These are phyloP conservation scores for Pichia kluyveri DNA, from an alignment of 805 yeast species.

Conservation along the genomic window DNA sequence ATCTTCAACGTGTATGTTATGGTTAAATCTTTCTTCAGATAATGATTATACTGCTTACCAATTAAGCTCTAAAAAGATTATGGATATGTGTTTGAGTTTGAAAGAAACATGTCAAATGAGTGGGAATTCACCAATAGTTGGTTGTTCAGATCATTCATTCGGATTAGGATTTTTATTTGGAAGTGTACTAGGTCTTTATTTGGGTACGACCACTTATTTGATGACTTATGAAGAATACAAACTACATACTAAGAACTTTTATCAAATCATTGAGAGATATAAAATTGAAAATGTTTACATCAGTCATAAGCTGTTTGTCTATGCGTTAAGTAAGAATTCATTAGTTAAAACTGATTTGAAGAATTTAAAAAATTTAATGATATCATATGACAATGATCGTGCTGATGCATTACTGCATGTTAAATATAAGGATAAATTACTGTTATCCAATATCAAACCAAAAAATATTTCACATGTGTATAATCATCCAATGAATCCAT, in stretches of 20 bases:
- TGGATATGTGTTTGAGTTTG: constrained; percentile 77
- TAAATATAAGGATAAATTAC: constrained; percentile 51
- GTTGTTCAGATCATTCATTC: constrained; percentile 74
- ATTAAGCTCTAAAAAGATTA: constrained; percentile 50
- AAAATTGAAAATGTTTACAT: constrained; percentile 81
- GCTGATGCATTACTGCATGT: constrained; percentile 56
- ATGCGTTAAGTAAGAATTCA: constrained; percentile 42
- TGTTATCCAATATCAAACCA: constrained; percentile 53
- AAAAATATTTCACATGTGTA: constrained; percentile 71
- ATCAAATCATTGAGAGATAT: constrained; percentile 59
- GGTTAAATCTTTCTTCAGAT: constrained; percentile 68
- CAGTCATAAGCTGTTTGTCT: constrained; percentile 73
- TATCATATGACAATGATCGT: constrained; percentile 59
- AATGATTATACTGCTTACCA: constrained; percentile 52
- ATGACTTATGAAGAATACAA: constrained; percentile 74
- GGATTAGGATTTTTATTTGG: constrained; percentile 89
- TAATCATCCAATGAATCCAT: constrained; percentile 71
- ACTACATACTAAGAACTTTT: constrained; percentile 63
- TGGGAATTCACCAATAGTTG: constrained; percentile 63
- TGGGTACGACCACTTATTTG: constrained; percentile 79
- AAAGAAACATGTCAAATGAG: constrained; percentile 88
- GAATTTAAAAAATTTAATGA: constrained; percentile 67
- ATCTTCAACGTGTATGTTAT: constrained; percentile 32
- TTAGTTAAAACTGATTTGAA: constrained; percentile 4
- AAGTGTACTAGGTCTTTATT: constrained; percentile 72